These are phyloP conservation scores for Sporisorium exsertum DNA, from an alignment of 1,284 basidiomycete genomes.

Conservation along the genomic window DNA sequence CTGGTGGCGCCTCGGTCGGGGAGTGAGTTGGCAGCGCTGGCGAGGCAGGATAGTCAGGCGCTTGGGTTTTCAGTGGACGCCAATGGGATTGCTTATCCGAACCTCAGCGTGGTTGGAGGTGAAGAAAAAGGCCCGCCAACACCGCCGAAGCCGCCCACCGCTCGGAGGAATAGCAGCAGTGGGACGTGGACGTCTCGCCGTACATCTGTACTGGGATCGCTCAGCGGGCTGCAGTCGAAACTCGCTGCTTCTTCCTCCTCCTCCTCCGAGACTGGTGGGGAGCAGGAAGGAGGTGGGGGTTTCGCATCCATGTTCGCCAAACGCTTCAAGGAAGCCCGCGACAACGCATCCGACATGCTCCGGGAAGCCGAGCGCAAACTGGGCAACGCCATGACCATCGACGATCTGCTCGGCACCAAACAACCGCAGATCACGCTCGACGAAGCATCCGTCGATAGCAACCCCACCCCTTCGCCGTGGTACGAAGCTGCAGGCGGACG, in stretches of 20 bases:
- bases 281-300: background rate
- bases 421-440: conserved; percentile 27
- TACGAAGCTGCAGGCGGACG: conserved; percentile 25
- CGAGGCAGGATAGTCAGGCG: conserved; percentile 11
- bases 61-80: conserved; percentile 33
- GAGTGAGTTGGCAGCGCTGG: conserved; percentile 4
- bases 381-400: conserved; percentile 48
- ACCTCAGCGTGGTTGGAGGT: too few species aligned
- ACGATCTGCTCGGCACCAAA: conserved; percentile 25
- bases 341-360: conserved; percentile 36
- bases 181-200: conserved; percentile 15
- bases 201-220: conserved; percentile 27
- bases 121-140: conserved; percentile 12
- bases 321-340: conserved; percentile 33
- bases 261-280: background rate
- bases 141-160: conserved; percentile 13
- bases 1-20: background rate
- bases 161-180: background rate
- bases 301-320: conserved; percentile 32
- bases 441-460: conserved; percentile 7
- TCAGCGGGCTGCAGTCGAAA: conserved; percentile 7
- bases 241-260: background rate
- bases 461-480: conserved; percentile 14
- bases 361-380: conserved; percentile 39
- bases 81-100: conserved; percentile 21